A percentile compares a stretch with the other conserved stretches of the same genome.
These are phyloP conservation scores for Oenanthe javanica DNA, from an alignment of 140 eudicot genomes.

Conservation along the genomic window DNA sequence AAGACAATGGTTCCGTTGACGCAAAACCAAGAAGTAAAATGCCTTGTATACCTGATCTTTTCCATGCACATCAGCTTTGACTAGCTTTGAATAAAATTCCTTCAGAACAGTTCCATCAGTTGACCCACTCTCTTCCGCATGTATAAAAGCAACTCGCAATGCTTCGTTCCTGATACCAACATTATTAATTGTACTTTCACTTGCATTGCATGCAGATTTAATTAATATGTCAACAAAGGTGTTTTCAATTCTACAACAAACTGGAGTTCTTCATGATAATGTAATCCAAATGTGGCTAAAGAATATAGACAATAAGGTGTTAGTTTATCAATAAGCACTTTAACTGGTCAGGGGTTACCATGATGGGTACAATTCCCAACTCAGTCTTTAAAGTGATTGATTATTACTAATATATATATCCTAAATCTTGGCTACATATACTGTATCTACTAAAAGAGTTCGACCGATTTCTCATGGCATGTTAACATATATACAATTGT, in stretches of 20 bases:
- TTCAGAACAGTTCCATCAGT: constrained; percentile 44
- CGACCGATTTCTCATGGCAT: neutral
- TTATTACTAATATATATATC: neutral
- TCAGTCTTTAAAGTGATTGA: neutral
- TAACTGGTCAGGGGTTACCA: neutral
- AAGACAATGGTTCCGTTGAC: neutral
- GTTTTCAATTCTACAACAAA: neutral
- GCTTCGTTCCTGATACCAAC: constrained; percentile 73
- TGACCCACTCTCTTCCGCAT: constrained; percentile 56
- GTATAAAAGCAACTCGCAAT: constrained; percentile 98
- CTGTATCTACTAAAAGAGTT: neutral
- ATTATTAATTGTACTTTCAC: neutral
- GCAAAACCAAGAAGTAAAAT: neutral
- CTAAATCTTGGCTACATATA: neutral
- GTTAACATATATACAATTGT: no score
- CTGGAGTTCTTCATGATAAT: neutral
- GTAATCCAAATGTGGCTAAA: neutral
- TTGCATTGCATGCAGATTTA: neutral
- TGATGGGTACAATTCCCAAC: neutral
- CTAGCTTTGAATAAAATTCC: constrained; percentile 82
- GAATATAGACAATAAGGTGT: neutral
- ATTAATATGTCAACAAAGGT: neutral
- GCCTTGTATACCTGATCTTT: constrained; percentile 79
- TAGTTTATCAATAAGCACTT: neutral
- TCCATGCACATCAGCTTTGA: constrained; percentile 94